phyloP scores from a whole-genome alignment of 352 stramenopile species.

The Phytopythium montanum region DNA sequence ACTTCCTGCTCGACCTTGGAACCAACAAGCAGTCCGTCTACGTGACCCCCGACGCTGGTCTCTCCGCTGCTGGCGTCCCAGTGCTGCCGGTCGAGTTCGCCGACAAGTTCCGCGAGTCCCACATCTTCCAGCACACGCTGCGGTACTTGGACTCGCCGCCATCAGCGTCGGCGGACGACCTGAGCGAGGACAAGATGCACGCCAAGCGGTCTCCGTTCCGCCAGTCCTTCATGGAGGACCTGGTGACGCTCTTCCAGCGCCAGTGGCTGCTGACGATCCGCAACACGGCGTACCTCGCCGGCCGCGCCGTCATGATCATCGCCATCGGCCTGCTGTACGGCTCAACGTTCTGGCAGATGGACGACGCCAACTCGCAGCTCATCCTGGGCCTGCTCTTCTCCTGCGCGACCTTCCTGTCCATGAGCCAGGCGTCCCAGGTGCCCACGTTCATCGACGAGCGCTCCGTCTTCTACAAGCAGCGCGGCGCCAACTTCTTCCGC shows the following conservation, averaged over 20 bases:
- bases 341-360: constrained; percentile 62
- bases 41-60: constrained; percentile 6
- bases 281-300: constrained; percentile 47
- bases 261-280: constrained; percentile 63
- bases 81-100: constrained; percentile 39
- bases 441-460: constrained; percentile 72
- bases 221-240: constrained; percentile 39
- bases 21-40: constrained; percentile 24
- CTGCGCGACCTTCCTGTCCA: constrained; percentile 78
- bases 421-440: constrained; percentile 79
- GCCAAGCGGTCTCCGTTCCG: constrained; percentile 29
- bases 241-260: constrained; percentile 36
- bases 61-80: constrained; percentile 9
- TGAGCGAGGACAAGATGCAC: constrained; percentile 29
- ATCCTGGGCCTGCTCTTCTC: constrained; percentile 88
- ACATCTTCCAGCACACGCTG: constrained; percentile 44
- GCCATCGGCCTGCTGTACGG: constrained; percentile 66
- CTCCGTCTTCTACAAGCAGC: constrained; percentile 87
- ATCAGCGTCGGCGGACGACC: background rate
- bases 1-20: constrained; percentile 32
- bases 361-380: constrained; percentile 46
- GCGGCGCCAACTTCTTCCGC: constrained; percentile 86
- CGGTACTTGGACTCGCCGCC: constrained; percentile 24
- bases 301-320: constrained; percentile 47
- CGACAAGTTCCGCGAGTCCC: constrained; percentile 34